Evolutionary conservation across 169 alveolate genomes (phyloP).

Genomic region (Plasmodium malariae): DNA sequence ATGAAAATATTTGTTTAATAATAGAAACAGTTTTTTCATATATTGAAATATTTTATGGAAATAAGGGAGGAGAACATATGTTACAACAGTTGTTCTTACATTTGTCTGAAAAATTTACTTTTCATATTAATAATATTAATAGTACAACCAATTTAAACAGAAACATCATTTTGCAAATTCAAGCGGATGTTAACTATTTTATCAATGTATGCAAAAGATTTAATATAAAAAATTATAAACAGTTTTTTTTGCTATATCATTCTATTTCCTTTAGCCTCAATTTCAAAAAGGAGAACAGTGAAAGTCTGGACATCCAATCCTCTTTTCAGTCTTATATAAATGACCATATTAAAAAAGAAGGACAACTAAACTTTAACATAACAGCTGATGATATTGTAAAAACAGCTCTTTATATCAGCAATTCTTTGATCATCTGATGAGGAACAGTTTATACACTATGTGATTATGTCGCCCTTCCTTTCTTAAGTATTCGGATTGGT

Average conservation of each 20-base stretch:
- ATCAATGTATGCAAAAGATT: constrained; percentile 47
- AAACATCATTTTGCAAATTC: constrained; percentile 23
- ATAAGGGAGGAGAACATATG: constrained; percentile 2
- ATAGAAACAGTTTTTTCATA: constrained; percentile 46
- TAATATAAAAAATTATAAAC: constrained; percentile 46
- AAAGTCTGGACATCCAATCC: not conserved
- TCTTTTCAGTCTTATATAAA: constrained; percentile 22
- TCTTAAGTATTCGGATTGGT: no score
- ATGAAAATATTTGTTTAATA: constrained; percentile 55
- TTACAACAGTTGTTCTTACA: constrained; percentile 11
- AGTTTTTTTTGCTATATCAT: constrained; percentile 19
- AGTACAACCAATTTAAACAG: constrained; percentile 24
- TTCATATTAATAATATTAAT: not conserved
- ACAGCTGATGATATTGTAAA: constrained; percentile 24
- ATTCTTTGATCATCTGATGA: no score
- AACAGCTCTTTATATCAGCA: not conserved
- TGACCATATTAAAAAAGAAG: constrained; percentile 7
- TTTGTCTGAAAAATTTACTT: constrained; percentile 22
- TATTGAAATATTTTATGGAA: constrained; percentile 46
- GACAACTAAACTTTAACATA: not conserved
- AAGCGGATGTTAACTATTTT: constrained; percentile 37
- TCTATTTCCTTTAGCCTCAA: constrained; percentile 27
- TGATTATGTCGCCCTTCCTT: no score
- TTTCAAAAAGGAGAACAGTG: not conserved
- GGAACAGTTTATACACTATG: no score